Base-by-base conservation (phyloP, 306 rosid species). In the Vigna mungo region DNA sequence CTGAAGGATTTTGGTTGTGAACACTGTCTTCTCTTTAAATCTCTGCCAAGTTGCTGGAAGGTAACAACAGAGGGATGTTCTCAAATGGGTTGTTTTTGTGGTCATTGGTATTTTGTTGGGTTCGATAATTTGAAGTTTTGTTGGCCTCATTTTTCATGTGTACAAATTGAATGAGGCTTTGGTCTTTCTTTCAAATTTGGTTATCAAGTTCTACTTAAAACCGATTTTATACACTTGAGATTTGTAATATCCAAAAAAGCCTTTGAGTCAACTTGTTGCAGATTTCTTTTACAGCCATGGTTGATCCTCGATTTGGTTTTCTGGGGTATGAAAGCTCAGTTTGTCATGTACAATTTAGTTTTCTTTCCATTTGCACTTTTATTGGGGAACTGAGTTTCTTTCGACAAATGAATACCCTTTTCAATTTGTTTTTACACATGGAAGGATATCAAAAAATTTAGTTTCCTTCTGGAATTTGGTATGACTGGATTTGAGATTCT, bases 1-100 rank as follows among this genome's bases (percentile, higher is more conserved):
- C 68, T 49, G 77, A 80, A 82, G 83, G 65, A 62, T 61, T 56
- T 64, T 16, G 55, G 77, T 71, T 16, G 21, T 74, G 36, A 59
- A 4, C 43, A n/a, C 15, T 25, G 12, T 59, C 68, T 36, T 44
- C 23, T 58, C 53, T 46, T 58, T 21, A 44, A 75, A 71, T 75
- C 75, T 68, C 8, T 80, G 48, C 32, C 17, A 53, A 76, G 67
- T 78, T 81, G 58, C 68, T 37, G 67, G 52, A 72, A 66, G 75
- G 72, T 44, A 70, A 14, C 30, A 39, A 41, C 46, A 41, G 2
- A 65, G 56, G 72, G 75, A 60, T 80, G 51, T 55, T 61, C 55
- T 23, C 48, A 78, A 52, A 23, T 65, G 70, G 9, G 25, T 52
- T 52, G 25, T 51, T 27, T 71, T 51, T 34, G 6, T 55, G 44